A percentile compares a stretch with the other conserved stretches of the same genome.
These are phyloP conservation scores for Chaetomium strumarium DNA, from an alignment of 2,329 filamentous ascomycete genomes.

Conservation along the genomic window DNA sequence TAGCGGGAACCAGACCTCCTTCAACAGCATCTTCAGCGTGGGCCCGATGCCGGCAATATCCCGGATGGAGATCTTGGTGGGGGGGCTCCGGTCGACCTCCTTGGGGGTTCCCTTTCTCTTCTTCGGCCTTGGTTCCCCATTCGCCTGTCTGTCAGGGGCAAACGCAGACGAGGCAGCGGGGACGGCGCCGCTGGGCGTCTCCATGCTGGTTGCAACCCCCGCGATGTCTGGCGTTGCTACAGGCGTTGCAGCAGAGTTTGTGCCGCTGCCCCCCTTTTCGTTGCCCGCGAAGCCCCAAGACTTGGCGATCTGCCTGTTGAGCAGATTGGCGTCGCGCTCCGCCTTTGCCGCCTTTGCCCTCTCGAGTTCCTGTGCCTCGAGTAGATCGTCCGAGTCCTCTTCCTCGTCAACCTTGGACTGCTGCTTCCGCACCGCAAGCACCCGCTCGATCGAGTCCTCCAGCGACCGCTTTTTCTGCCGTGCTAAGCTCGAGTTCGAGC, in stretches of 20 bases:
- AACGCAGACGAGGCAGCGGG: background rate
- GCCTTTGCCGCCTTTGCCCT: conserved; percentile 21
- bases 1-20: conserved; percentile 68
- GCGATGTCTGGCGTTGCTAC: background rate
- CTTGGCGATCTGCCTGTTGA: conserved; percentile 39
- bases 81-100: conserved; percentile 56
- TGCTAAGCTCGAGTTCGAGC: conserved; percentile 80
- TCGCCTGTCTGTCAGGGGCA: conserved; percentile 46
- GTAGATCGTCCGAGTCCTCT: conserved; percentile 42
- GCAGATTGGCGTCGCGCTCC: conserved; percentile 27
- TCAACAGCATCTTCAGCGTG: conserved; percentile 62
- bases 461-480: conserved; percentile 74
- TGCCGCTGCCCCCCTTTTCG: conserved; percentile 16
- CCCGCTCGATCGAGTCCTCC: conserved; percentile 80
- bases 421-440: conserved; percentile 67
- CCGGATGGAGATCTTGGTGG: conserved; percentile 59
- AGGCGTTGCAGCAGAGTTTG: background rate
- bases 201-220: background rate
- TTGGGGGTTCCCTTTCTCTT: conserved; percentile 46
- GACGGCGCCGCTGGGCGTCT: background rate
- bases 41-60: conserved; percentile 74
- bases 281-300: conserved; percentile 33
- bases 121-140: conserved; percentile 63
- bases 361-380: conserved; percentile 24
- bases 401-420: conserved; percentile 52